Base-by-base conservation (phyloP, 768 basidiomycete species). In the Arthromyces matolae region DNA sequence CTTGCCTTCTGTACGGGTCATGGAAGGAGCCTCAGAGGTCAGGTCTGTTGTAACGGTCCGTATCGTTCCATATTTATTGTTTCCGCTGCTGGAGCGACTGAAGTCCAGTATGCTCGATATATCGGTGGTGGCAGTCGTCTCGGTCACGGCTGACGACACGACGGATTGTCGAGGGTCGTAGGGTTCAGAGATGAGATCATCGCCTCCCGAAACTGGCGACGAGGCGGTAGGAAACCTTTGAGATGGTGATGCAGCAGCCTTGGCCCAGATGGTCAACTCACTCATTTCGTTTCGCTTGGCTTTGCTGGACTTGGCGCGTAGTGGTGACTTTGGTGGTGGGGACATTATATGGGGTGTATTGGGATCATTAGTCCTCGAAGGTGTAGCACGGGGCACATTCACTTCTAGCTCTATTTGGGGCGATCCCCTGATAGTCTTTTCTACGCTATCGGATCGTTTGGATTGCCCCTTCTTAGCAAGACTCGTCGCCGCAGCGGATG, bases 11-110 rank as follows among this genome's bases (percentile, higher is more conserved):
- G 82, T 73, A 27, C 75, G 73, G 18, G 76, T 77, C 44, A 87
- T 69, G 8, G 85, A 86, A 5, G 84, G 83, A 12, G 71, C 67
- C 57, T 88, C 89, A 32, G 85, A 87, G 16, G 89, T 92, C 50
- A 84, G 74, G 53, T 90, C 89, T 24, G 90, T 92, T 25, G 83
- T 89, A 50, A 84, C 71, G n/a, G 89, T 90, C 58, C 86, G 75
- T 51, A 91, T 80, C 9, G 89, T 92, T 33, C 82, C 86, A 64
- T 81, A 91, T 61, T 79, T 84, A 60, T 78, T 83, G 53, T 71
- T 70, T 34, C 65, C 70, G 47, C 64, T 66, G 28, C 72, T 69
- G 25, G 51, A 57, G 22, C 54, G 56, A 44, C 50, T 45, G 43
- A 51, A 65, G 60, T 86, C 84, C 44, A 86, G 69, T 49, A 86